phyloP scores from a whole-genome alignment of 2,329 filamentous ascomycete species.

The Fusarium sp. region DNA sequence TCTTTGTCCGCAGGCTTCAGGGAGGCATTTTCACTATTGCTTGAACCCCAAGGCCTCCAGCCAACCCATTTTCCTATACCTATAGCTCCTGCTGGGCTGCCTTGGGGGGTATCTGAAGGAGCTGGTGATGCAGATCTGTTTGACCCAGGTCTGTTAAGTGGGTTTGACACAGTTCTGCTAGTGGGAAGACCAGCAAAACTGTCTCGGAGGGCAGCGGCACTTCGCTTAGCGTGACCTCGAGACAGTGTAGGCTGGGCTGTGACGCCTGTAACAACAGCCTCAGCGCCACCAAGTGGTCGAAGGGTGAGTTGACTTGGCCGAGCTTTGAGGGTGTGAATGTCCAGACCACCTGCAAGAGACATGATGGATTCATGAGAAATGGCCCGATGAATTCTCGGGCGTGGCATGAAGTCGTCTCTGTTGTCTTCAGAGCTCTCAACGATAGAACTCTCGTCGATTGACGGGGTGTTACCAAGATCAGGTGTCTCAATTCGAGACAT shows the following conservation, averaged over 20 bases:
- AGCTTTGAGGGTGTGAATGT: constrained; percentile 85
- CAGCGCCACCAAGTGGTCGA: constrained; percentile 65
- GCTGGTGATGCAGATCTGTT: constrained; percentile 45
- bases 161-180: constrained; percentile 51
- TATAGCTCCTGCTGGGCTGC: constrained; percentile 49
- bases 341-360: constrained; percentile 87
- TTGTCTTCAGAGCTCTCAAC: constrained; percentile 50
- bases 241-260: constrained; percentile 71
- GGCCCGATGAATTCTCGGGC: constrained; percentile 70
- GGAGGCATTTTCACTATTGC: constrained; percentile 17
- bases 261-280: constrained; percentile 70
- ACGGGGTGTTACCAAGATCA: constrained; percentile 47
- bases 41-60: constrained; percentile 63
- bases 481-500: constrained; percentile 45
- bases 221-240: constrained; percentile 59
- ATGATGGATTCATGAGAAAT: constrained; percentile 90
- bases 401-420: constrained; percentile 55
- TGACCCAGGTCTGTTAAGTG: constrained; percentile 45
- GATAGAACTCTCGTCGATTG: constrained; percentile 54
- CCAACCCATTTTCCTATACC: constrained; percentile 63
- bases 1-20: constrained; percentile 49
- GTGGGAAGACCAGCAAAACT: constrained; percentile 60
- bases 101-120: constrained; percentile 43
- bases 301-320: constrained; percentile 81
- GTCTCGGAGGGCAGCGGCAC: constrained; percentile 71